These are phyloP conservation scores for Juglanconis sp. DNA, from an alignment of 2,329 filamentous ascomycete genomes.

Conservation along the genomic window DNA sequence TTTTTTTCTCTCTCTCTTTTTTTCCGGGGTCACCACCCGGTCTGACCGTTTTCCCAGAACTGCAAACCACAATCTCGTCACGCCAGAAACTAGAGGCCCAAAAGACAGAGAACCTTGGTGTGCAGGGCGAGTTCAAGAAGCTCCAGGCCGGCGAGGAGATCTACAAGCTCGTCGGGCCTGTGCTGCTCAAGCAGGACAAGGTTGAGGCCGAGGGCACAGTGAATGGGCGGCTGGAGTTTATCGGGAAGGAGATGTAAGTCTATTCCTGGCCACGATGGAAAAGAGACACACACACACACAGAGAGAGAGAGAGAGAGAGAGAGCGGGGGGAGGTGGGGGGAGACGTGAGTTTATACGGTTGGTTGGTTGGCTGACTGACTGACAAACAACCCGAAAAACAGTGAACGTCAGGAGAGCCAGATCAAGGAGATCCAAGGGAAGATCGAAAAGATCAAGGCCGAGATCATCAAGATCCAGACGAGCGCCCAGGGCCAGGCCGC, in stretches of 20 bases:
- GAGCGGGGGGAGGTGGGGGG: too few species aligned
- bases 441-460: constrained; percentile 56
- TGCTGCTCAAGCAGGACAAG: constrained; percentile 92
- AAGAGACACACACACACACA: too few species aligned
- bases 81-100: constrained; percentile 92
- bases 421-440: constrained; percentile 56
- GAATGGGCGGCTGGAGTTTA: constrained; percentile 86
- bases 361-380: too few species aligned
- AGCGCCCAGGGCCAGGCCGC: constrained; percentile 44
- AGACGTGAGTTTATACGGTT: too few species aligned
- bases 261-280: too few species aligned
- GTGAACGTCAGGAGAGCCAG: constrained; percentile 41
- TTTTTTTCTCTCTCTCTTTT: too few species aligned
- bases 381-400: too few species aligned
- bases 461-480: constrained; percentile 56
- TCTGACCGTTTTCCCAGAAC: constrained; percentile 53
- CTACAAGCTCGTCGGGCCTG: constrained; percentile 92
- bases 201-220: constrained; percentile 87
- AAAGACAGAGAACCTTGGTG: constrained; percentile 85
- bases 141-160: constrained; percentile 82
- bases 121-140: constrained; percentile 83
- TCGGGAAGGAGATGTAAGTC: constrained; percentile 84
- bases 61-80: constrained; percentile 71
- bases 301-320: too few species aligned
- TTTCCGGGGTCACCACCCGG: too few species aligned